These are phyloP conservation scores for Galeopsis tetrahit DNA, from an alignment of 257 asterid genomes.

Conservation along the genomic window DNA sequence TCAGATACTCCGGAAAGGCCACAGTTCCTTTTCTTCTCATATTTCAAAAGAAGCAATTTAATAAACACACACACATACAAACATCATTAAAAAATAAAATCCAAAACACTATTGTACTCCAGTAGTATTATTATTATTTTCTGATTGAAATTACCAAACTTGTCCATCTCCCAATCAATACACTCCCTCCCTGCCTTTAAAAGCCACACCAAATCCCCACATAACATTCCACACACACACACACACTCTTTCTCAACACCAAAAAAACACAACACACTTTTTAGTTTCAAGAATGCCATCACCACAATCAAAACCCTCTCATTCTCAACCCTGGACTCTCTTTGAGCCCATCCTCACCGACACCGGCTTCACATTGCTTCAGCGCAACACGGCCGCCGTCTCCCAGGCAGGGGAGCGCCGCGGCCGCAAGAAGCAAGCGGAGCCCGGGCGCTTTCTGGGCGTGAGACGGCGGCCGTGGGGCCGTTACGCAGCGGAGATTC, in stretches of 20 bases:
- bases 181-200: slow-evolving; percentile 39
- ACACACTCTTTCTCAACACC: slow-evolving; percentile 8
- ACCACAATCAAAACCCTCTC: slow-evolving; percentile 35
- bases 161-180: too few species aligned
- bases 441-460: slow-evolving; percentile 90
- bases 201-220: slow-evolving; percentile 35
- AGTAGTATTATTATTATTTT: too few species aligned
- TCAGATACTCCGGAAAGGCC: slow-evolving; percentile 49
- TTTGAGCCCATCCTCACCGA: slow-evolving; percentile 81
- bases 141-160: too few species aligned
- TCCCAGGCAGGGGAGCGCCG: slow-evolving; percentile 68
- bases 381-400: slow-evolving; percentile 74
- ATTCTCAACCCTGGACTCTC: slow-evolving; percentile 54
- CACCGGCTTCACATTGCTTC: slow-evolving; percentile 77
- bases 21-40: slow-evolving; percentile 24
- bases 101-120: not conserved
- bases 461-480: slow-evolving; percentile 97
- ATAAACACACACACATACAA: not conserved
- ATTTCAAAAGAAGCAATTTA: not conserved
- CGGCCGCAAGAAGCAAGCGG: slow-evolving; percentile 76
- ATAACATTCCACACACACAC: slow-evolving; percentile 12
- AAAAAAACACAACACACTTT: not conserved
- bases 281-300: slow-evolving; percentile 38
- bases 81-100: not conserved
- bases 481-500: slow-evolving; percentile 90